A percentile compares a stretch with the other conserved stretches of the same genome.
phyloP scores from a whole-genome alignment of 495 filamentous ascomycete species.

The Haplographium delicatum region DNA sequence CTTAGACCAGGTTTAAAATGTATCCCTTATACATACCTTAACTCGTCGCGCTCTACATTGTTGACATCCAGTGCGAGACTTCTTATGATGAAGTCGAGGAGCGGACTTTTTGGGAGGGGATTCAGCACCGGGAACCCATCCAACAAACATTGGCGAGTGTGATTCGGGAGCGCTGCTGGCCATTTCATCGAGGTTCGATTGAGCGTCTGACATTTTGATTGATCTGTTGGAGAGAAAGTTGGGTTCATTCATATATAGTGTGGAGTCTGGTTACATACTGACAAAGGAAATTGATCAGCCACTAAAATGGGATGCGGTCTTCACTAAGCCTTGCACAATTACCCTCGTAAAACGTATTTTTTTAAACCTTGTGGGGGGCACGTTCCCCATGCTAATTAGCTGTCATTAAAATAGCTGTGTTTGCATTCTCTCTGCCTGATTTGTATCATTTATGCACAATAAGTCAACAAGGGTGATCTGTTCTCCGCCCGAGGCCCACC shows the following conservation, averaged over 20 bases:
- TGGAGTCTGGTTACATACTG: neutral
- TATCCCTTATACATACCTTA: constrained; percentile 25
- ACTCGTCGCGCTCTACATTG: constrained; percentile 33
- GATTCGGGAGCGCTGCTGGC: neutral
- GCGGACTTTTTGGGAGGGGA: neutral
- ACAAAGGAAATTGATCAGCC: constrained; percentile 1
- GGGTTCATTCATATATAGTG: too few relatives aligned
- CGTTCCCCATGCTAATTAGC: neutral
- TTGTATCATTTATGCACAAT: too few relatives aligned
- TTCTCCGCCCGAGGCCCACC: too few relatives aligned
- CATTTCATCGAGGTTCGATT: neutral
- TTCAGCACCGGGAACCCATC: constrained; percentile 2
- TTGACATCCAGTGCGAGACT: constrained; percentile 29
- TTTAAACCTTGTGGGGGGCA: too few relatives aligned
- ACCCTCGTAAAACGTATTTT: neutral
- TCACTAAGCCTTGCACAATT: neutral
- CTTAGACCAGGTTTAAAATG: neutral
- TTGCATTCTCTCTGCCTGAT: too few relatives aligned
- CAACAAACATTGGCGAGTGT: constrained; percentile 1
- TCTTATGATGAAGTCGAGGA: constrained; percentile 15
- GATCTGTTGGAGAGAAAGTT: neutral
- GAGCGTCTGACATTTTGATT: neutral
- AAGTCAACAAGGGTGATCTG: too few relatives aligned
- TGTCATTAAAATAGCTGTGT: too few relatives aligned
- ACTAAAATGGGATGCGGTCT: neutral